Evolutionary conservation across 2,329 filamentous ascomycete genomes (phyloP).

Genomic region (Epichloe sylvatica): DNA sequence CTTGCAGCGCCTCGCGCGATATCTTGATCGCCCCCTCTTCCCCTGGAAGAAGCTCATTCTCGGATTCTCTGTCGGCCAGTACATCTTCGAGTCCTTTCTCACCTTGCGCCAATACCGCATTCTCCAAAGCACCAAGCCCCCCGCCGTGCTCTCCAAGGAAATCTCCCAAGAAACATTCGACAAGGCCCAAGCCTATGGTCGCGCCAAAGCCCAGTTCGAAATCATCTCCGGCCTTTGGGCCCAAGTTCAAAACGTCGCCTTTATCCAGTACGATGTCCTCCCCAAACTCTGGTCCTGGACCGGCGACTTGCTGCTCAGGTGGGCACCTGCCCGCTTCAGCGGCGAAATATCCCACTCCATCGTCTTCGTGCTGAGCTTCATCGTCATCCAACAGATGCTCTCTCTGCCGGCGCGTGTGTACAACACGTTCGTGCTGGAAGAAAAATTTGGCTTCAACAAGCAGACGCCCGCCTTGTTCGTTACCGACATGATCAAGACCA

Average conservation of each 20-base stretch:
- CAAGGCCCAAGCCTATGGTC: slow-evolving; percentile 90
- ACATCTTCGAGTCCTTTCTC: slow-evolving; percentile 77
- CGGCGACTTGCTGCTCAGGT: slow-evolving; percentile 58
- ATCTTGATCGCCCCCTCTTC: slow-evolving; percentile 83
- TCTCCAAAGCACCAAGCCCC: slow-evolving; percentile 68
- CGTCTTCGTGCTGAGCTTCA: slow-evolving; percentile 79
- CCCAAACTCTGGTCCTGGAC: slow-evolving; percentile 81
- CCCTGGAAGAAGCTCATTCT: slow-evolving; percentile 96
- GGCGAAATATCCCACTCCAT: slow-evolving; percentile 92
- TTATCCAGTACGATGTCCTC: slow-evolving; percentile 82
- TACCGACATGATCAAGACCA: slow-evolving; percentile 81
- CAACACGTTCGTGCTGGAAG: slow-evolving; percentile 89
- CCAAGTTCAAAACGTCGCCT: slow-evolving; percentile 75
- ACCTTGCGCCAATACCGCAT: slow-evolving; percentile 82
- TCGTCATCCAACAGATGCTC: slow-evolving; percentile 65
- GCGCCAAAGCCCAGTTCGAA: slow-evolving; percentile 84
- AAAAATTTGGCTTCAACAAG: slow-evolving; percentile 97
- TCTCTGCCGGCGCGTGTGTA: slow-evolving; percentile 76
- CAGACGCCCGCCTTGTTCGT: slow-evolving; percentile 82
- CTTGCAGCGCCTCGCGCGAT: slow-evolving; percentile 56
- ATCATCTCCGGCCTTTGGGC: slow-evolving; percentile 70
- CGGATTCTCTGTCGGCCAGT: slow-evolving; percentile 86
- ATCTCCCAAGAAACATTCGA: slow-evolving; percentile 84
- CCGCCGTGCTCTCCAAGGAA: slow-evolving; percentile 76
- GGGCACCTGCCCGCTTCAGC: slow-evolving; percentile 62